Base-by-base conservation (phyloP, 1,284 basidiomycete species). In the Austropuccinia psidii region DNA sequence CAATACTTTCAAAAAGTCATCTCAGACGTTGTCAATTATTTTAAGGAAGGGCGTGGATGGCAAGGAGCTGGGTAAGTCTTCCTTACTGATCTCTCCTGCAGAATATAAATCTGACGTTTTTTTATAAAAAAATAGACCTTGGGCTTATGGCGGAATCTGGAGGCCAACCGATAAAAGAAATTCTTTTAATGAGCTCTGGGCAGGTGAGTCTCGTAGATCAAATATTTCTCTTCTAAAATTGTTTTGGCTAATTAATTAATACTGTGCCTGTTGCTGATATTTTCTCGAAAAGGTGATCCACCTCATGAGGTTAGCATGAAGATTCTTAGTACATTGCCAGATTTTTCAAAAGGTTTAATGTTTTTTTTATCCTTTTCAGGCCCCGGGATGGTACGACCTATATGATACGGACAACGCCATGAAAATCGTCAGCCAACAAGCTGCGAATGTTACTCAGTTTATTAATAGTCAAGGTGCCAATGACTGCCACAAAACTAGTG, bases 311-410 rank as follows among this genome's bases (percentile, higher is more conserved):
- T 62, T 52, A 33, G 47, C 27, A 4, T 13, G 15, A 27, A 1
- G 35, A 35, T 4, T 39, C 27, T 4, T 4, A 5, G 1, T 24
- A 0, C 31, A 3, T 21, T n/a, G 19, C 21, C 37, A n/a, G 21
- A 7, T 21, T n/a, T 17, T n/a, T 29, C 24, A 21, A 50, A 35
- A 49, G 45, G 31, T 35, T 37, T 29, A 57, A 31, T 45, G 31
- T 50, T 17, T 49, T 33, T 50, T 41, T 54, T 43, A 13, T 61
- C 31, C 75, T 45, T 37, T 24, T 27, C 31, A 72, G 74, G 76
- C 77, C 13, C 76, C 75, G 1, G 77, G 77, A 29, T 77, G 77
- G 77, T 77, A 77, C 39, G 74, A 76, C 29, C 43, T 78, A n/a
- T 77, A 77, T 37, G 76, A 77, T 49, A 74, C 27, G 2, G 77